These are phyloP conservation scores for Exophiala sp. DNA, from an alignment of 2,329 filamentous ascomycete genomes.

Conservation along the genomic window DNA sequence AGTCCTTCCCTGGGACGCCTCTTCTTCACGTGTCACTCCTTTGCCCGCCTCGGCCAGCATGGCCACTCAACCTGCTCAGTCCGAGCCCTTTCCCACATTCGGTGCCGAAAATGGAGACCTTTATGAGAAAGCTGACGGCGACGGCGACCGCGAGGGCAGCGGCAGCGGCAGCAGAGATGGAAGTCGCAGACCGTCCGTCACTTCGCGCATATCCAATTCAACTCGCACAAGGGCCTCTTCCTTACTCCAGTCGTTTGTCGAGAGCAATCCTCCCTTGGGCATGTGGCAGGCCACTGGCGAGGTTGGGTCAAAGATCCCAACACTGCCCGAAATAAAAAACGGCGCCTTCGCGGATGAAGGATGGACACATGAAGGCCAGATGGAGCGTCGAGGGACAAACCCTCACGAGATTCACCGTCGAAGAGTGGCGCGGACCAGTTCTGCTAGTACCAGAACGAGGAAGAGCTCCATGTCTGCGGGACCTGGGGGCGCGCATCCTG, in stretches of 20 bases:
- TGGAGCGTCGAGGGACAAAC: slow-evolving; percentile 30
- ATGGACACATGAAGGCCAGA: slow-evolving; percentile 33
- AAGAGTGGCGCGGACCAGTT: slow-evolving; percentile 28
- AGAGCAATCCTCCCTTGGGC: slow-evolving; percentile 33
- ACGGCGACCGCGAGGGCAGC: too few relatives aligned
- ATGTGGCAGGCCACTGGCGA: slow-evolving; percentile 35
- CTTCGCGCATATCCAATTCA: slow-evolving; percentile 13
- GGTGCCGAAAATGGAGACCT: background rate
- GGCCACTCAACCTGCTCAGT: slow-evolving; percentile 3
- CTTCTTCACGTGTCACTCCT: background rate
- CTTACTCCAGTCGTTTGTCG: slow-evolving; percentile 27
- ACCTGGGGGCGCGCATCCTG: slow-evolving; percentile 5
- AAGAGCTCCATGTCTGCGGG: slow-evolving; percentile 17
- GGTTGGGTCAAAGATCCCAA: slow-evolving; percentile 32
- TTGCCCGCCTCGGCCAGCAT: background rate
- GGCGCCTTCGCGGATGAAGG: slow-evolving; percentile 31
- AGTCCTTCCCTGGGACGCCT: background rate
- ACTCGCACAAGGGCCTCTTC: slow-evolving; percentile 23
- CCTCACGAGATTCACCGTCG: slow-evolving; percentile 31
- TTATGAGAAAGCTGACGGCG: slow-evolving; percentile 3
- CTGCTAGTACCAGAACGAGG: slow-evolving; percentile 26
- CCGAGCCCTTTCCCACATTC: slow-evolving; percentile 14
- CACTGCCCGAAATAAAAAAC: slow-evolving; percentile 32
- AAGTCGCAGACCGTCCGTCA: slow-evolving; percentile 7
- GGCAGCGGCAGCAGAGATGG: background rate